Conservation (phyloP, 345 rosid species). For the Bruguiera gymnorhiza region DNA sequence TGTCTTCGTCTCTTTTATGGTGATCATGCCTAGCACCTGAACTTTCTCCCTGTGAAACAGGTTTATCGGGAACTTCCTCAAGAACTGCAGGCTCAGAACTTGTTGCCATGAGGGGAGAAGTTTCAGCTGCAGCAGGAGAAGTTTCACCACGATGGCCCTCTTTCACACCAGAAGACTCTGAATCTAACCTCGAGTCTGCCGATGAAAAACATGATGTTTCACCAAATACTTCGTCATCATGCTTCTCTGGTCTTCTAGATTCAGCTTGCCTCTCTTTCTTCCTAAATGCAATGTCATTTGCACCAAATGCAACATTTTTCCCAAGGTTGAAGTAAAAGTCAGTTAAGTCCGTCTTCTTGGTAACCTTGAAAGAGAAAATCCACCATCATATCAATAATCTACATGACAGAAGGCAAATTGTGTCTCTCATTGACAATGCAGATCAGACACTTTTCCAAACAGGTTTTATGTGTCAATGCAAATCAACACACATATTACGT, state of each 20-base stretch:
- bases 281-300: slow-evolving; percentile 35
- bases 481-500: no score
- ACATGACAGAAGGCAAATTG: neutral
- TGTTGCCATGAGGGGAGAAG: neutral
- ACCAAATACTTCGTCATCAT: slow-evolving; percentile 25
- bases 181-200: slow-evolving; percentile 16
- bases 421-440: neutral
- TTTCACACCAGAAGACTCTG: slow-evolving; percentile 24
- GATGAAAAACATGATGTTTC: slow-evolving; percentile 18
- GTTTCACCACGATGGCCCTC: slow-evolving; percentile 26
- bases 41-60: slow-evolving; percentile 29
- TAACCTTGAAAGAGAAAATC: slow-evolving; percentile 50
- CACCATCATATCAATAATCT: neutral
- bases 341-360: slow-evolving; percentile 78
- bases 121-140: slow-evolving; percentile 15
- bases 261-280: slow-evolving; percentile 46
- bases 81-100: slow-evolving; percentile 35
- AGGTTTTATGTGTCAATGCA: neutral
- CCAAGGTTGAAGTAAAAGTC: slow-evolving; percentile 82
- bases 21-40: slow-evolving; percentile 38
- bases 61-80: slow-evolving; percentile 19
- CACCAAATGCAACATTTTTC: slow-evolving; percentile 84
- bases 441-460: neutral
- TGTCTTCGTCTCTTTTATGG: slow-evolving; percentile 64
- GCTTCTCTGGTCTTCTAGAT: slow-evolving; percentile 34